phyloP scores from a whole-genome alignment of 2,329 filamentous ascomycete species.

The Trichocomaceae sp. region DNA sequence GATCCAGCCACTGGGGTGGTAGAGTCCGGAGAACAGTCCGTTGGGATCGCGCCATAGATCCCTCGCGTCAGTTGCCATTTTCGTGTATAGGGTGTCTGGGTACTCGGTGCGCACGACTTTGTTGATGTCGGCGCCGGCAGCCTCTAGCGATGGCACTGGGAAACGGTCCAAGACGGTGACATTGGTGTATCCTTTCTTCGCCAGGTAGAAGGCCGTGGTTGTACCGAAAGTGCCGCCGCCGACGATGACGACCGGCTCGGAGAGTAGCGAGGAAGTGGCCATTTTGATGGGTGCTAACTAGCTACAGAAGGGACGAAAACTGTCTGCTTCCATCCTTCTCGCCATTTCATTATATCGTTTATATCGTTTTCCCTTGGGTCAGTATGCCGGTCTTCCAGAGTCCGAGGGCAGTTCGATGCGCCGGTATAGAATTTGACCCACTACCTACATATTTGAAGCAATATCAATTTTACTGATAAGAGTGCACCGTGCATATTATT shows the following conservation, averaged over 20 bases:
- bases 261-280: neutral
- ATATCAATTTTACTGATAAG: no score
- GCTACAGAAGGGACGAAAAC: no score
- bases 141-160: conserved; percentile 41
- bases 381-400: neutral
- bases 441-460: no score
- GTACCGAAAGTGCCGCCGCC: conserved; percentile 46
- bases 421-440: neutral
- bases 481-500: no score
- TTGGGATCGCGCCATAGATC: neutral
- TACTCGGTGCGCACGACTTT: conserved; percentile 34
- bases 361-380: no score
- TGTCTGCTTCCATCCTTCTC: no score
- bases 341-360: neutral
- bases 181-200: conserved; percentile 43
- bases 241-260: conserved; percentile 22
- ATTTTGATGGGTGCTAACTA: neutral
- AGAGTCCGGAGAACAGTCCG: conserved; percentile 10
- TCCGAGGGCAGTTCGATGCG: neutral
- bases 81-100: neutral
- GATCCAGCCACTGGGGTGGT: conserved; percentile 14
- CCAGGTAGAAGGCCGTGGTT: conserved; percentile 47
- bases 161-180: conserved; percentile 46
- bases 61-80: conserved; percentile 1
- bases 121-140: conserved; percentile 47